Evolutionary conservation across 2,329 filamentous ascomycete species (phyloP), one percentile per base, ranked within the genome.

Genomic region (Fusarium floridanum): DNA sequence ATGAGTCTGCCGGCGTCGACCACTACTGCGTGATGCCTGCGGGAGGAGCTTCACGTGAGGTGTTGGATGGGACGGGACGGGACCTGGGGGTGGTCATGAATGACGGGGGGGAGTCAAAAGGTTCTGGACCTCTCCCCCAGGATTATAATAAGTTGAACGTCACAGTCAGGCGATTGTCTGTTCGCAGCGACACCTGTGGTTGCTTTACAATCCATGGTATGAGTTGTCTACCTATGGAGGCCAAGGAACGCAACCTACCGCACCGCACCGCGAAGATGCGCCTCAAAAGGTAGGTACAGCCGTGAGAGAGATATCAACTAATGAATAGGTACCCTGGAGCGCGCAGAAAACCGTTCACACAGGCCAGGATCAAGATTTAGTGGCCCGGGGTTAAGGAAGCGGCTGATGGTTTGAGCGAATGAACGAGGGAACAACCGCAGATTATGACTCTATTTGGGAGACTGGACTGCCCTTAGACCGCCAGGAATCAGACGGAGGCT

Each of bases 1-100:
- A 37, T 20, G 41, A 60, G 32, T 32, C 39, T 56, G 43, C 66
- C 55, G 45, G 36, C 20, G 53, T 50, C 59, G 45, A 65, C 57
- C 53, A 43, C 68, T 57, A 43, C 48, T 57, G 59, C 57, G 29
- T 22, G 20, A 37, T 65, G 61, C 43, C 62, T 39, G 60, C 24
- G 61, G 67, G 29, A n/a, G 14, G 22, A 29, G 48, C 67, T 57
- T 61, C 64, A 67, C 60, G 72, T 69, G 72, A 61, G 34, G 48
- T 29, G 39, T 12, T 32, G 55, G 39, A 45, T 56, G 55, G 39
- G 37, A 17, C 65, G 32, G 32, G 32, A 34, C 32, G 32, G 32
- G 32, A 34, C 32, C 11, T 34, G 32, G 32, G 32, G 32, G 34
- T 32, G n/a, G 29, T 59, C 34, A 53, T 53, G 45, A 56, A 37